Evolutionary conservation across 108 stramenopile genomes (phyloP).

Genomic region (Skeletonema menzelii): DNA sequence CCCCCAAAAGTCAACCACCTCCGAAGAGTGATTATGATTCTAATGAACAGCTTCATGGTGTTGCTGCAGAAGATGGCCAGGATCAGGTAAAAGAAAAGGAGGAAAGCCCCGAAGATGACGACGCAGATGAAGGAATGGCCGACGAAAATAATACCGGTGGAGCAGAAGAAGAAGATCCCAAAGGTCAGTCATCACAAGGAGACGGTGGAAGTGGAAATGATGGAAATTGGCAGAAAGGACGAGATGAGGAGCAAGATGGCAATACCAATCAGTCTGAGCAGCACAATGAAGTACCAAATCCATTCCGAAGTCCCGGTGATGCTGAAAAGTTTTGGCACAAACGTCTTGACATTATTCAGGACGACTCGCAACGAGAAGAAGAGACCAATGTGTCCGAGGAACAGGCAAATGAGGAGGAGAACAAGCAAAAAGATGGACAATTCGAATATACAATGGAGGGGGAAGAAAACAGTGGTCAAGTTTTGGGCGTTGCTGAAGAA

Average conservation of each 20-base stretch:
- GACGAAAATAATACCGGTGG: constrained; percentile 47
- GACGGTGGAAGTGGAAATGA: constrained; percentile 44
- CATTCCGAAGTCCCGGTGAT: constrained; percentile 85
- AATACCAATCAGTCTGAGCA: constrained; percentile 2
- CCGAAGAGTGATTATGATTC: constrained; percentile 35
- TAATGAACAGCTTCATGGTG: constrained; percentile 53
- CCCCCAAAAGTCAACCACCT: constrained; percentile 5
- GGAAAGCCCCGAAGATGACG: constrained; percentile 36
- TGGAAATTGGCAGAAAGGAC: constrained; percentile 54
- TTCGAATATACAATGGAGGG: constrained; percentile 76
- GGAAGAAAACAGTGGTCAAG: constrained; percentile 72
- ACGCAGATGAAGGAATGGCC: constrained; percentile 24
- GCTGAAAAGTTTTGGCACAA: constrained; percentile 84
- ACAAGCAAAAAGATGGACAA: constrained; percentile 58
- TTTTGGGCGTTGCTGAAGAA: constrained; percentile 76
- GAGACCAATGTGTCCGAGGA: constrained; percentile 11
- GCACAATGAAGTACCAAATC: constrained; percentile 72
- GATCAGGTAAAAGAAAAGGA: constrained; percentile 50
- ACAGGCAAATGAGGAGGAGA: constrained; percentile 30
- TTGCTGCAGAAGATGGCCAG: constrained; percentile 56
- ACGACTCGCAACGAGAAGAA: constrained; percentile 32
- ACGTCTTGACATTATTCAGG: constrained; percentile 67
- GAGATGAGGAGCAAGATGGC: constrained; percentile 25
- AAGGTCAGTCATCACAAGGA: constrained; percentile 37
- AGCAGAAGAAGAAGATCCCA: constrained; percentile 33